Evolutionary conservation across 345 rosid genomes (phyloP).

Genomic region (Populus ilicifolia): DNA sequence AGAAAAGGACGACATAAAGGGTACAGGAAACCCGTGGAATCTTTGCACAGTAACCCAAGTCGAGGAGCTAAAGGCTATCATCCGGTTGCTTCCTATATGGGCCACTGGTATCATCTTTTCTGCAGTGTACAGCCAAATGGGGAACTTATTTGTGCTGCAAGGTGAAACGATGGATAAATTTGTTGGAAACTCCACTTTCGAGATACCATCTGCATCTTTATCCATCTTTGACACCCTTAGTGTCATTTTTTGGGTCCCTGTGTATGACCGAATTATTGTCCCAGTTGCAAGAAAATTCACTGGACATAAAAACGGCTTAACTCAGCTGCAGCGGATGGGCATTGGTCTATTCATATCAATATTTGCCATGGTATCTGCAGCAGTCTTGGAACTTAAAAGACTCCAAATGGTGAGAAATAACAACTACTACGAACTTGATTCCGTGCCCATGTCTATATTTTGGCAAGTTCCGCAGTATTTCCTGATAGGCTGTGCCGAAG

Average conservation of each 20-base stretch:
- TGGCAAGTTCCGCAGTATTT: conserved; percentile 56
- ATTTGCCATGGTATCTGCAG: conserved; percentile 37
- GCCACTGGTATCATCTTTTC: conserved; percentile 37
- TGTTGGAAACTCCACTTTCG: conserved; percentile 19
- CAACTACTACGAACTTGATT: conserved; percentile 18
- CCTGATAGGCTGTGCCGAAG: conserved; percentile 48
- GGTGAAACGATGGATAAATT: conserved; percentile 32
- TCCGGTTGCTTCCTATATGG: conserved; percentile 40
- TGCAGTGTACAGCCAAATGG: conserved; percentile 35
- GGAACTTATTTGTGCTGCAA: conserved; percentile 38
- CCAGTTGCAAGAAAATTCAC: conserved; percentile 32
- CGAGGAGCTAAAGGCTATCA: conserved; percentile 41
- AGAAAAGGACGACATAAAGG: conserved; percentile 20
- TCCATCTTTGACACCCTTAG: conserved; percentile 36
- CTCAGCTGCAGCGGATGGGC: conserved; percentile 44
- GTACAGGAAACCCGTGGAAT: conserved; percentile 28
- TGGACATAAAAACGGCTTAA: conserved; percentile 27
- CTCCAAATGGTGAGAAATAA: conserved; percentile 29
- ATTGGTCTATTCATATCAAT: conserved; percentile 39
- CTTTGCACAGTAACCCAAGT: conserved; percentile 46
- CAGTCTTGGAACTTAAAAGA: conserved; percentile 24
- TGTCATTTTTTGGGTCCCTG: conserved; percentile 41
- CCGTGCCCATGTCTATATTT: conserved; percentile 38
- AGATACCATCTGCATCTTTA: conserved; percentile 39
- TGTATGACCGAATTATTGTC: conserved; percentile 33